Conservation (phyloP, 306 rosid genomes). For the Quercus berberidifolia region DNA sequence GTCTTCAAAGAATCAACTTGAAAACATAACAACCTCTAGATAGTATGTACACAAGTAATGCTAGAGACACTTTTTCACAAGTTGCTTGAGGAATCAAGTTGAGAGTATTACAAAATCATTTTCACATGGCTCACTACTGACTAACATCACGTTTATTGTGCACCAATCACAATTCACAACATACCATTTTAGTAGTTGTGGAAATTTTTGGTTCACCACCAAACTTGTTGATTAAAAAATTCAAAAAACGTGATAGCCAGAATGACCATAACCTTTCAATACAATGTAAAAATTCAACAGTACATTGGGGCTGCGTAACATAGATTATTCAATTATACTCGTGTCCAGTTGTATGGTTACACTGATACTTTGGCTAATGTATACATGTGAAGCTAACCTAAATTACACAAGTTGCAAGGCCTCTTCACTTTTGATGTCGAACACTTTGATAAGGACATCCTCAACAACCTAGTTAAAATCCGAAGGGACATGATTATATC, state of each 20-base stretch:
- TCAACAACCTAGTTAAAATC: conserved; percentile 64
- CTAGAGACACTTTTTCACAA: neutral
- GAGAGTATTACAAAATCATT: too few species aligned
- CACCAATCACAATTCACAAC: too few species aligned
- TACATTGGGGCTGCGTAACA: conserved; percentile 7
- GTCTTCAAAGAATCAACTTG: neutral
- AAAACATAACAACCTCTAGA: neutral
- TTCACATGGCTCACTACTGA: too few species aligned
- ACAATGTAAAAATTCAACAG: conserved; percentile 7
- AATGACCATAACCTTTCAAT: neutral
- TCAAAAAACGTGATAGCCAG: neutral
- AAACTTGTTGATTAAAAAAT: neutral
- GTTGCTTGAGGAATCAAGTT: too few species aligned
- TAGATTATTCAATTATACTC: neutral
- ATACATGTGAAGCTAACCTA: conserved; percentile 4
- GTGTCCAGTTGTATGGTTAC: conserved; percentile 22
- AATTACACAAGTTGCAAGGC: conserved; percentile 53
- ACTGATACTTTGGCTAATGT: conserved; percentile 7
- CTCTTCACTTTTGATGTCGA: conserved; percentile 77
- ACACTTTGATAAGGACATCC: conserved; percentile 75
- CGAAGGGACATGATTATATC: neutral
- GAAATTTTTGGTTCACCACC: neutral
- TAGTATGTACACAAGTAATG: neutral
- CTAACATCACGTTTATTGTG: too few species aligned
- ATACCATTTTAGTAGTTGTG: too few species aligned